Evolutionary conservation across 768 basidiomycete genomes (phyloP), one percentile per base, ranked within the genome.

Genomic region (Calocera cornea): DNA sequence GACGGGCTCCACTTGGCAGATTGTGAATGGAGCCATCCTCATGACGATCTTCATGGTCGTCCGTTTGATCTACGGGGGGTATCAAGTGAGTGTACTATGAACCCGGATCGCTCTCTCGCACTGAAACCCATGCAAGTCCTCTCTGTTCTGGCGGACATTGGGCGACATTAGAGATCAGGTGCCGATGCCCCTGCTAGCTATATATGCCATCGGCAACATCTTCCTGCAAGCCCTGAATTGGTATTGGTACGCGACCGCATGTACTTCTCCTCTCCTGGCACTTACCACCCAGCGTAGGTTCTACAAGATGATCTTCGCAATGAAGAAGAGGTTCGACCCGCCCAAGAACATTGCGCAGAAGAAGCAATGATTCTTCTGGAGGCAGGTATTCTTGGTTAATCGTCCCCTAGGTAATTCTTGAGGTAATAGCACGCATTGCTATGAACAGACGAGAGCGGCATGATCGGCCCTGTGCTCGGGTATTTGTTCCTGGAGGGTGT

Each of bases 211-310:
- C 2, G 88, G 86, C 19, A 91, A 90, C 72, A 67, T 88, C 36
- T 72, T 85, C 36, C 78, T 94, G 11, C 86, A 91, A 71, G 78
- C 80, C 2, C 79, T 95, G 27, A 95, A 94, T 75, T 86, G 86
- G 81, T 80, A 87, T 72, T 92, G 90, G 90, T 90, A 65, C 67
- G 77, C 5, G 5, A 11, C 3, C 7, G 31, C 10, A 11, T 27
- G 27, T 12, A 5, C 2, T 2, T 29, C 31, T 60, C 11, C 2
- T 33, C 7, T 16, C 27, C 14, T 60, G 8, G 14, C 31, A 10
- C 5, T 60, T 50, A 65, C 22, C 11, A 41, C 54, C 22, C 34
- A 29, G 8, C 60, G 16, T 68, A 88, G 89, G 89, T 86, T 91
- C 76, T 78, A 74, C 64, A 90, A 88, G 73, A 91, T 92, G 87